These are phyloP conservation scores for Wallacemonas sp. DNA, from an alignment of 208 protist genomes.

Conservation along the genomic window DNA sequence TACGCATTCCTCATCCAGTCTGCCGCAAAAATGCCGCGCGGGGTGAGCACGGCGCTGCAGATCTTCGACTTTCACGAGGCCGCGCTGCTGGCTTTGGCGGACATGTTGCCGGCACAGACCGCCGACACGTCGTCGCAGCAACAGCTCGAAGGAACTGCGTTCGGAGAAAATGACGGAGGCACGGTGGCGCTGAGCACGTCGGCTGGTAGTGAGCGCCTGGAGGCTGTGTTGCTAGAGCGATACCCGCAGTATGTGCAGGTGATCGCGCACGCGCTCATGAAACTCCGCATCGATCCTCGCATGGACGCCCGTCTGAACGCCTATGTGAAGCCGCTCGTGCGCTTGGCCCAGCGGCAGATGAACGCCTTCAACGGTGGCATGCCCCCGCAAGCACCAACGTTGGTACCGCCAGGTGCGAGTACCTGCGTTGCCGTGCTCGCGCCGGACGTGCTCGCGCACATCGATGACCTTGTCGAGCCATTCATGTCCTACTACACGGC, in stretches of 20 bases:
- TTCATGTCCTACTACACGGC: slow-evolving; percentile 78
- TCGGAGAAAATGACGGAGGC: neutral
- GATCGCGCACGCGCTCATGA: slow-evolving; percentile 59
- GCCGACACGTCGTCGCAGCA: neutral
- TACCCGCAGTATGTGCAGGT: slow-evolving; percentile 67
- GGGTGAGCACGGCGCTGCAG: slow-evolving; percentile 49
- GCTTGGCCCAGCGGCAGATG: slow-evolving; percentile 76
- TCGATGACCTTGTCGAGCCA: slow-evolving; percentile 73
- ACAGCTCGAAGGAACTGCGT: neutral
- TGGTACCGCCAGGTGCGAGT: slow-evolving; percentile 34
- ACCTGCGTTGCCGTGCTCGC: slow-evolving; percentile 68
- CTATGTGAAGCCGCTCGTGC: slow-evolving; percentile 69
- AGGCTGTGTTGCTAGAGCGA: slow-evolving; percentile 41
- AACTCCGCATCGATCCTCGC: slow-evolving; percentile 51
- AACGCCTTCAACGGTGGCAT: slow-evolving; percentile 59
- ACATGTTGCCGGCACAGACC: neutral
- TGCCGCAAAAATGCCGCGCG: slow-evolving; percentile 21
- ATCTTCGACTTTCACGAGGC: slow-evolving; percentile 79
- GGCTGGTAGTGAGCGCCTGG: slow-evolving; percentile 27
- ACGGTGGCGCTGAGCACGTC: slow-evolving; percentile 27
- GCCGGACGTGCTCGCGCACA: slow-evolving; percentile 69
- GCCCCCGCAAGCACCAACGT: slow-evolving; percentile 67
- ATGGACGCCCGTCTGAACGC: slow-evolving; percentile 44
- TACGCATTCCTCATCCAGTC: slow-evolving; percentile 66
- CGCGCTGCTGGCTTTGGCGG: slow-evolving; percentile 29